Evolutionary conservation across 2,329 filamentous ascomycete genomes (phyloP), one percentile per base, ranked within the genome.

Genomic region (Metarhizium robertsii): DNA sequence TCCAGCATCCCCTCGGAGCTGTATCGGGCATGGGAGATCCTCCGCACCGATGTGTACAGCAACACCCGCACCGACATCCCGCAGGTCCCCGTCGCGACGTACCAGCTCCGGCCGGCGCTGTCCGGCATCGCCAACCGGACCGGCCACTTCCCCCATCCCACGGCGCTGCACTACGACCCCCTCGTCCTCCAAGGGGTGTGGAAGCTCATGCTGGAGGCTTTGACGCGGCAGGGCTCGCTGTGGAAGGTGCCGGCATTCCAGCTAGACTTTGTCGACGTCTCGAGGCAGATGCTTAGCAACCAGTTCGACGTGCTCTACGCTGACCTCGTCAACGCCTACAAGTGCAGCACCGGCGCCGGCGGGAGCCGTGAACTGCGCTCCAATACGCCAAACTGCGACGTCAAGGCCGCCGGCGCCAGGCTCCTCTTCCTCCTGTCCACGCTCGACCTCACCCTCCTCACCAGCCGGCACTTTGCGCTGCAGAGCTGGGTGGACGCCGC

Each of bases 191-290:
- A 72, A 4, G 42, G 63, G 4, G 75, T 68, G 2, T 78, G 73
- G 73, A 60, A 67, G 6, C 58, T 67, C 29, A 64, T 78, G 55
- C 69, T 72, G 58, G 50, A 60, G 1, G 75, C 75, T 10, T 65
- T 71, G 0, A 50, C 58, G 2, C 38, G 59, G 4, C 62, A 71
- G 4, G 56, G 64, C 0, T 42, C 43, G 0, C 66, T 79, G 1
- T 78, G 73, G 71, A 48, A 58, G 10, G 69, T 75, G 53, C 64
- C 72, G 32, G 65, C 72, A 0, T 79, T 74, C 60, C 65, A 66
- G 29, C 71, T 77, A 58, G 77, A 80, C 56, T 61, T 78, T 32
- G 69, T 76, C n/a, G 77, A 79, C 59, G 64, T 78, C 13, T 75
- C 75, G 2, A 69, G 76, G 2, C 76, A 80, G 61, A 72, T 79